Evolutionary conservation across 768 basidiomycete genomes (phyloP).

Genomic region (Basidioascus undulatus): DNA sequence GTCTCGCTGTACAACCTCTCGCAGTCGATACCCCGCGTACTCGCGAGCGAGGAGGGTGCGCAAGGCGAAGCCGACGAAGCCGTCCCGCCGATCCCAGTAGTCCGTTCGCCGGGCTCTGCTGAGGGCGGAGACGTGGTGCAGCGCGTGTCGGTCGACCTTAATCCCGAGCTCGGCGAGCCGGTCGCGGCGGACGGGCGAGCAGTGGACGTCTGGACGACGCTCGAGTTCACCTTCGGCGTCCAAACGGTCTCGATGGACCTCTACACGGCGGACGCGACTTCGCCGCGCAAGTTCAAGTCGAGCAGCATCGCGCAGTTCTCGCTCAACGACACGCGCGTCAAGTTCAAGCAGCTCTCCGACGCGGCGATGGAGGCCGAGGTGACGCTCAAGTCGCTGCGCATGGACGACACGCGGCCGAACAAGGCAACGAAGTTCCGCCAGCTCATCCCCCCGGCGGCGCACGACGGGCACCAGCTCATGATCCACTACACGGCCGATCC

Average conservation of each 20-base stretch:
- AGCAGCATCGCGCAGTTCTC: conserved; percentile 70
- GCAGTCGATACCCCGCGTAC: conserved; percentile 41
- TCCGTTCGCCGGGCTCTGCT: conserved; percentile 10
- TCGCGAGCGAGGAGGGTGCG: conserved; percentile 29
- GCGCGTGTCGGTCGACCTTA: conserved; percentile 16
- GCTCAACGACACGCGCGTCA: conserved; percentile 49
- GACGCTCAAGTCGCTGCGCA: conserved; percentile 68
- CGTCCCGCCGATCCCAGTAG: conserved; percentile 5
- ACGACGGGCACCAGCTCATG: conserved; percentile 77
- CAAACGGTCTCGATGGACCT: conserved; percentile 57
- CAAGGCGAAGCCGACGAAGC: no score
- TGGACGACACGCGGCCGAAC: conserved; percentile 53
- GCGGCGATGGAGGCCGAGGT: conserved; percentile 71
- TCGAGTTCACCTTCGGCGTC: conserved; percentile 52
- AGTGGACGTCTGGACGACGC: conserved; percentile 32
- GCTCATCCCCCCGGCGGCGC: conserved; percentile 75
- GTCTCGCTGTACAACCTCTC: conserved; percentile 38
- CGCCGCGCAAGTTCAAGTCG: conserved; percentile 34
- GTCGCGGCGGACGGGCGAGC: conserved; percentile 12
- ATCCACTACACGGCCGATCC: conserved; percentile 53
- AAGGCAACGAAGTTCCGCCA: conserved; percentile 71
- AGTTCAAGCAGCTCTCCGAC: conserved; percentile 58
- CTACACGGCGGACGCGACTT: conserved; percentile 42
- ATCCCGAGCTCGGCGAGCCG: conserved; percentile 19
- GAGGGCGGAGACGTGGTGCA: no score